phyloP scores from a whole-genome alignment of 345 rosid genomes.

The Camelina hispida region DNA sequence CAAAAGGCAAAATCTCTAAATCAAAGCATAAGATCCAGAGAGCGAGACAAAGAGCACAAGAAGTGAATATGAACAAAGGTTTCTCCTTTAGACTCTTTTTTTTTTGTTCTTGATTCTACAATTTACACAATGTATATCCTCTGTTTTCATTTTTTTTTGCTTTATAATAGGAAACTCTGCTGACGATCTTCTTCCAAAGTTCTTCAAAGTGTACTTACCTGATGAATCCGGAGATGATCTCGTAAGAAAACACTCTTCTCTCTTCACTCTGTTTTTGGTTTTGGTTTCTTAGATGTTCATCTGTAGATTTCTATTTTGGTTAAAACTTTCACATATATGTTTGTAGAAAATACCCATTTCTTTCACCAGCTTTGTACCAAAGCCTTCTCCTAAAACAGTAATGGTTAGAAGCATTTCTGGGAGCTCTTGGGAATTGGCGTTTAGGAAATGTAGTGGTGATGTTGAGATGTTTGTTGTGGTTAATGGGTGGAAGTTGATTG shows the following conservation, averaged over 20 bases:
- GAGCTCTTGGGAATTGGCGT: neutral
- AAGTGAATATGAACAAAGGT: slow-evolving; percentile 37
- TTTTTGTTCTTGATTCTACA: neutral
- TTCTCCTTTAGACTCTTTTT: neutral
- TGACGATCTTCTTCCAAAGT: neutral
- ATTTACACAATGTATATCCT: neutral
- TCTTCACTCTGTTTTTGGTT: slow-evolving; percentile 15
- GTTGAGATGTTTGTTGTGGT: neutral
- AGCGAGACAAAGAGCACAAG: neutral
- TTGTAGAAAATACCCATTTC: neutral
- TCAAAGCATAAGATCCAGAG: neutral
- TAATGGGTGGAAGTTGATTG: too few relatives aligned
- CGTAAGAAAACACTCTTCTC: slow-evolving; percentile 5
- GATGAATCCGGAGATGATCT: slow-evolving; percentile 24
- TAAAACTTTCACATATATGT: neutral
- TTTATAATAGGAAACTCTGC: neutral
- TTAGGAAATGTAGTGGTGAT: neutral
- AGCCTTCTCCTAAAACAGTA: neutral
- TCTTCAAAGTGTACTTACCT: slow-evolving; percentile 24
- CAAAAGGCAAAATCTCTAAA: slow-evolving; percentile 7
- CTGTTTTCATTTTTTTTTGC: neutral
- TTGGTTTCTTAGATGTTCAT: neutral
- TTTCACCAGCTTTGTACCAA: neutral
- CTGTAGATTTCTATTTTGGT: neutral
- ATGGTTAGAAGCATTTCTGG: neutral